Percentiles rank a stretch among this genome's conserved stretches.
Evolutionary conservation across 495 filamentous ascomycete species (phyloP).

Genomic region (Bathelium albidoporum): DNA sequence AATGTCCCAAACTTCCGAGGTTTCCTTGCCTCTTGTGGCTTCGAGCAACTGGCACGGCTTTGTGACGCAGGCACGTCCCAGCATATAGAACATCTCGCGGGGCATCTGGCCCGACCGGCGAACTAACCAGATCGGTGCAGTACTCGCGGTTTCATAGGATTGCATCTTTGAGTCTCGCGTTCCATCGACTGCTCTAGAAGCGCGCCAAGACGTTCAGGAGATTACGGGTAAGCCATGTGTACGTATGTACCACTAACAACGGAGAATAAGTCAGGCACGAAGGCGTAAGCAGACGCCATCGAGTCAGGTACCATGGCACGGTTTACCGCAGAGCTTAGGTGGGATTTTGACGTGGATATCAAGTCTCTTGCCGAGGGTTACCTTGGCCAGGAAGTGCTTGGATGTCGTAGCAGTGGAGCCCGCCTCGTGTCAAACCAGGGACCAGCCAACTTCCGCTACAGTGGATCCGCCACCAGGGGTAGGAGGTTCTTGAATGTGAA

Average conservation of each 20-base stretch:
- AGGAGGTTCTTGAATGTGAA: no score
- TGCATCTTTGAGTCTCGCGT: no score
- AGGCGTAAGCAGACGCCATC: not conserved
- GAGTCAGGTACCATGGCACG: not conserved
- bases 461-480: no score
- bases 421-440: not conserved
- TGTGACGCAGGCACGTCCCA: not conserved
- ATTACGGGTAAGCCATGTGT: not conserved
- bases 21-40: not conserved
- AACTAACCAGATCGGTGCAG: not conserved
- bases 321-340: not conserved
- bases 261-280: not conserved
- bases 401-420: no score
- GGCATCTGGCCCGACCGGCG: not conserved
- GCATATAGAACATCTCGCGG: not conserved
- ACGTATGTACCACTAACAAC: not conserved
- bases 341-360: not conserved
- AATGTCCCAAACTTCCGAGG: not conserved
- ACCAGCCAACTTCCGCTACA: not conserved
- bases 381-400: not conserved
- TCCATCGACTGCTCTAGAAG: not conserved
- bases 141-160: not conserved
- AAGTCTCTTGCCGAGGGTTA: not conserved
- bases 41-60: not conserved
- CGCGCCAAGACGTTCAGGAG: not conserved